Evolutionary conservation across 495 filamentous ascomycete genomes (phyloP).

Genomic region (Xylaria sp.): DNA sequence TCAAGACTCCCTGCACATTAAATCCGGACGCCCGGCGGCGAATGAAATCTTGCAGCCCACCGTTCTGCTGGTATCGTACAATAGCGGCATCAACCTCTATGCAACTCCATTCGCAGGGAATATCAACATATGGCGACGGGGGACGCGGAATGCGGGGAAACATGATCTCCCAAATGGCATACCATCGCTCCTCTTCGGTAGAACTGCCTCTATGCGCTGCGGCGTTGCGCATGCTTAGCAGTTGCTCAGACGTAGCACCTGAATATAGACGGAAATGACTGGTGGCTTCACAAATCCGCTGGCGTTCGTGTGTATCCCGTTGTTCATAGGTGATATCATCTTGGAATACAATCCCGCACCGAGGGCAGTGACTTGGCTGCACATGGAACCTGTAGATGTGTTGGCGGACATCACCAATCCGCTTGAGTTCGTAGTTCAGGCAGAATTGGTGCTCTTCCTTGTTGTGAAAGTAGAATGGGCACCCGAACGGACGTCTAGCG

Average conservation of each 20-base stretch:
- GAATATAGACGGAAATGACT: neutral
- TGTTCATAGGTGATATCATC: neutral
- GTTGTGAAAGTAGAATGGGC: slow-evolving; percentile 26
- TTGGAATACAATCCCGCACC: slow-evolving; percentile 25
- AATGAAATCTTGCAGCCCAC: neutral
- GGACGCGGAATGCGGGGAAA: slow-evolving; percentile 17
- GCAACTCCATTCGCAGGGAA: neutral
- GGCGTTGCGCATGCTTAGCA: slow-evolving; percentile 5
- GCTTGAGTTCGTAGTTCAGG: neutral
- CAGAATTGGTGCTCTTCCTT: slow-evolving; percentile 6
- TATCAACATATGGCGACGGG: slow-evolving; percentile 1
- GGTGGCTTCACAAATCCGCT: neutral
- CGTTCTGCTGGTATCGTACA: neutral
- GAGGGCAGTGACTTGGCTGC: slow-evolving; percentile 14
- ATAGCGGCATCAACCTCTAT: neutral
- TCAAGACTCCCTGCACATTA: neutral
- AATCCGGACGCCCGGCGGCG: neutral
- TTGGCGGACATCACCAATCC: slow-evolving; percentile 31
- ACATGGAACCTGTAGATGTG: slow-evolving; percentile 28
- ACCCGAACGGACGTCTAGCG: neutral
- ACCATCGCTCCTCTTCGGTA: slow-evolving; percentile 28
- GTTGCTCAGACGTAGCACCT: slow-evolving; percentile 16
- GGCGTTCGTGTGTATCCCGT: slow-evolving; percentile 15
- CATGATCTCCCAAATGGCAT: slow-evolving; percentile 29
- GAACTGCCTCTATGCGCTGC: neutral